Evolutionary conservation across 2,329 filamentous ascomycete genomes (phyloP), one percentile per base, ranked within the genome.

Genomic region (Parascedosporium putredinis): DNA sequence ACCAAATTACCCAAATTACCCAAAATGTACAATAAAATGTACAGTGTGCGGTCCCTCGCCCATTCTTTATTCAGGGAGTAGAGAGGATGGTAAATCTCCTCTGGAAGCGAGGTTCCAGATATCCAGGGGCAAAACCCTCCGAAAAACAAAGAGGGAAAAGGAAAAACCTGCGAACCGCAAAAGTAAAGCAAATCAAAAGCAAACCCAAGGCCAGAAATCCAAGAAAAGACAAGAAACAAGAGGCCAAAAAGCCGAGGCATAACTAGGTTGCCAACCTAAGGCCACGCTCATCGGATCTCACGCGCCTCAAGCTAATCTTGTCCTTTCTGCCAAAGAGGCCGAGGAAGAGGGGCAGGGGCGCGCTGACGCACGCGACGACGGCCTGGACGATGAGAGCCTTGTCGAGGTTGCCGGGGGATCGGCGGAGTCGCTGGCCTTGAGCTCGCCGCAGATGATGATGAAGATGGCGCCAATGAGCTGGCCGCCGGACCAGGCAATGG

Each of bases 381-480:
- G 86, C 86, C 56, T 89, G 78, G 61, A 96, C 94, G 20, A 95
- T 74, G 53, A 96, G 69, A 1, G 85, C 80, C 20, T 75, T 72
- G 57, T 75, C 78, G 86, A 96, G 90, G 60, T 89, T 84, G 16
- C 67, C 0, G 84, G 83, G 12, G 85, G 86, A 31, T 66, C 58
- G 1, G 70, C 79, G 14, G 67, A 62, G 8, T 62, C 59, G 0
- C 70, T 72, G 1, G 69, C 78, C 55, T 79, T 78, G 54, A 97
- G 71, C 16, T 84, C 86, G 62, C 89, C 84, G 68, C 87, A 86
- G 51, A 91, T 67, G 25, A 98, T 69, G 58, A 96, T 86, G 60
- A 96, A 95, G 24, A 90, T 67, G 2, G 81, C 90, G 10, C 93
- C 93, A 1, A 94, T 67, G 6, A 96, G 66, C 69, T 97, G 91